These are phyloP conservation scores for Termitomyces titanicus DNA, from an alignment of 768 basidiomycete genomes.

Conservation along the genomic window DNA sequence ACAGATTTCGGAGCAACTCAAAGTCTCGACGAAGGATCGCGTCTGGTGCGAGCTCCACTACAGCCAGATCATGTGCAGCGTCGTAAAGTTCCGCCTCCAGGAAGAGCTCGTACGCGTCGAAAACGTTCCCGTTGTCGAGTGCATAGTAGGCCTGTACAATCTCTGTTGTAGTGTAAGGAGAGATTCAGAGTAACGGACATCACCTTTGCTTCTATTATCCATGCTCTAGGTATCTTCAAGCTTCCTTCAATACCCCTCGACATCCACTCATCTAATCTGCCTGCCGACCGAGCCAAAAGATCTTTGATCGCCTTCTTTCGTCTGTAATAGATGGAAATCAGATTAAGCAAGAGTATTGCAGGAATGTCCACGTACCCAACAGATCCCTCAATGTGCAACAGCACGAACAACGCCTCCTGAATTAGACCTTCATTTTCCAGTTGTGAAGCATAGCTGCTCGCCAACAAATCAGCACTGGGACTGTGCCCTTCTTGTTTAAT, in stretches of 20 bases:
- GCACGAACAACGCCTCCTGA: constrained; percentile 84
- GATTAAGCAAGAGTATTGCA: constrained; percentile 17
- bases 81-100: constrained; percentile 66
- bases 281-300: constrained; percentile 66
- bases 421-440: constrained; percentile 79
- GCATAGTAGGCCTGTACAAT: constrained; percentile 59
- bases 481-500: constrained; percentile 49
- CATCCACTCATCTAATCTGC: constrained; percentile 69
- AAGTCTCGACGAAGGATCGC: constrained; percentile 68
- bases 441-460: constrained; percentile 83
- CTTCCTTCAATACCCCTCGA: constrained; percentile 68
- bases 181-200: constrained; percentile 1
- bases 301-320: constrained; percentile 82
- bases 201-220: constrained; percentile 94
- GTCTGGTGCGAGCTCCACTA: constrained; percentile 85
- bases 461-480: constrained; percentile 76
- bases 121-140: constrained; percentile 57
- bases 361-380: constrained; percentile 53
- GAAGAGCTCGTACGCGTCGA: constrained; percentile 74
- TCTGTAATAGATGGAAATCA: constrained; percentile 36
- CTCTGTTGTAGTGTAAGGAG: not conserved
- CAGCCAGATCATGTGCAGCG: constrained; percentile 80
- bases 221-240: constrained; percentile 75
- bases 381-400: constrained; percentile 82
- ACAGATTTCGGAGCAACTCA: constrained; percentile 64